Percentiles rank a stretch among this genome's conserved stretches.
phyloP scores from a whole-genome alignment of 2,329 filamentous ascomycete species.

The Harringtonia lauricola region DNA sequence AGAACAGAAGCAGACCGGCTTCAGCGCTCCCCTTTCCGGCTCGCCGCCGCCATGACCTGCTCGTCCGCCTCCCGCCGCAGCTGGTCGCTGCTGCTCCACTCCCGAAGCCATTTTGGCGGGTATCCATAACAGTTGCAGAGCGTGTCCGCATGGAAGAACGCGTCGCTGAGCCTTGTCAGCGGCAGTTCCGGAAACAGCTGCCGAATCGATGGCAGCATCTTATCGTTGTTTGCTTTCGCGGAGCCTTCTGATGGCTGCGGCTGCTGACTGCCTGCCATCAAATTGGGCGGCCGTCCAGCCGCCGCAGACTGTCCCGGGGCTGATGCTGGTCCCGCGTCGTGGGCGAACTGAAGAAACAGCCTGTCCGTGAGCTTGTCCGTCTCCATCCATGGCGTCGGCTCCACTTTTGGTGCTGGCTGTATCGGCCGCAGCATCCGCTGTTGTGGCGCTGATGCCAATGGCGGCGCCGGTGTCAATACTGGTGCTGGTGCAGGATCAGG shows the following conservation, averaged over 20 bases:
- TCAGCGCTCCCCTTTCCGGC: too few species aligned
- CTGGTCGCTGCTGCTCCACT: conserved; percentile 10
- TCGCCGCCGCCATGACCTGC: not conserved
- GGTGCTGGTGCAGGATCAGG: not conserved
- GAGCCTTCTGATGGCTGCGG: too few species aligned
- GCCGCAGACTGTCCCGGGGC: too few species aligned
- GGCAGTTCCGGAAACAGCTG: conserved; percentile 3
- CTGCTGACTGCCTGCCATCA: not conserved
- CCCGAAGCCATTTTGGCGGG: conserved; percentile 4
- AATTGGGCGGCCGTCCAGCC: too few species aligned
- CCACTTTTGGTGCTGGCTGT: not conserved
- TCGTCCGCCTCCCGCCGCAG: conserved; percentile 8
- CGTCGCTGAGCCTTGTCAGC: not conserved
- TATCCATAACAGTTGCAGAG: conserved; percentile 1
- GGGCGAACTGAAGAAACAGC: not conserved
- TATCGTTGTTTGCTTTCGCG: not conserved
- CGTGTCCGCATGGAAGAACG: conserved; percentile 6
- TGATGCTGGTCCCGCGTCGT: not conserved
- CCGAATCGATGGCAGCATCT: conserved; percentile 1
- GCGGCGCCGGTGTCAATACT: too few species aligned
- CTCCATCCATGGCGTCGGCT: not conserved
- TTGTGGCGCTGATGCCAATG: too few species aligned
- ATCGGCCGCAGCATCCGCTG: too few species aligned
- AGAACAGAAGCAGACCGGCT: too few species aligned
- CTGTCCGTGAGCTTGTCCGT: conserved; percentile 3